phyloP scores from a whole-genome alignment of 331 rosid species.

The Acacia concinna region DNA sequence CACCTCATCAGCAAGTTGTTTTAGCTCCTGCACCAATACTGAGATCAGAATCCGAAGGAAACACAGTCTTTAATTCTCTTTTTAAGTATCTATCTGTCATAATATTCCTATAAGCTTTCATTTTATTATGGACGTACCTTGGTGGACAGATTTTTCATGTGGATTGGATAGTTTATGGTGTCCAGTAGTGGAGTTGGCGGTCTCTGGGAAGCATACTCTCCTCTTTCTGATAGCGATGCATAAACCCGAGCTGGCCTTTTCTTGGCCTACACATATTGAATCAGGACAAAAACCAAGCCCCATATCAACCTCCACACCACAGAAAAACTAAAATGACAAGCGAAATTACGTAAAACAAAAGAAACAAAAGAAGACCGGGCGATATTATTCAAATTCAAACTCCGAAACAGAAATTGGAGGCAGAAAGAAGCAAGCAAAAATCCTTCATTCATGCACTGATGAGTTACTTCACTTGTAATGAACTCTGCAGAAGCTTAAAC shows the following conservation, averaged over 20 bases:
- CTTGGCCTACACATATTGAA: slow-evolving; percentile 45
- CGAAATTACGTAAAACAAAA: background rate
- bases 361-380: slow-evolving; percentile 16
- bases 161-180: slow-evolving; percentile 88
- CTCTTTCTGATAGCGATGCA: slow-evolving; percentile 80
- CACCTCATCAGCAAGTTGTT: slow-evolving; percentile 83
- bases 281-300: slow-evolving; percentile 27
- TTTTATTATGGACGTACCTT: slow-evolving; percentile 48
- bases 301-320: background rate
- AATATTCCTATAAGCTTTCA: background rate
- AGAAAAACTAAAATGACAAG: background rate
- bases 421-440: background rate
- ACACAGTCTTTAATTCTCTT: background rate
- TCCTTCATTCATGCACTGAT: background rate
- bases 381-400: background rate
- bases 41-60: background rate
- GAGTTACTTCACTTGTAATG: background rate
- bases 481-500: background rate
- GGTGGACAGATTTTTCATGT: slow-evolving; percentile 88
- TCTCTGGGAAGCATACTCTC: slow-evolving; percentile 67
- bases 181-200: slow-evolving; percentile 94
- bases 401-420: background rate
- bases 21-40: slow-evolving; percentile 69
- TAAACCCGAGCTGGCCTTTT: slow-evolving; percentile 51
- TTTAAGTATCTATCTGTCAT: background rate